Evolutionary conservation across 1,139 yeast genomes (phyloP).

Genomic region (Pichia sp.): DNA sequence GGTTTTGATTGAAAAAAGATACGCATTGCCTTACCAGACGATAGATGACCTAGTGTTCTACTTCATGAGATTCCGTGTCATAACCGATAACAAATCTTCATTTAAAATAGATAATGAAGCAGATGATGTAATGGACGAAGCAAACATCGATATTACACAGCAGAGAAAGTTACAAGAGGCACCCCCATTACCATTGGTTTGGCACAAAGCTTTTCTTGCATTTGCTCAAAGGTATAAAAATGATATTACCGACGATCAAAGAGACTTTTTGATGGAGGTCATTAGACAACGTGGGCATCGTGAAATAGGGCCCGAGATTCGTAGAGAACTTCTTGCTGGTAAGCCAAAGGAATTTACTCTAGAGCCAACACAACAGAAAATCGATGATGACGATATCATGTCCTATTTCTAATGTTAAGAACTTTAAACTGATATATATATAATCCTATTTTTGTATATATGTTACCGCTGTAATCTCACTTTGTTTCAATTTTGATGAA

Average conservation of each 20-base stretch:
- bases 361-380: constrained; percentile 8
- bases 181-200: constrained; percentile 86
- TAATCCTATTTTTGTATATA: background rate
- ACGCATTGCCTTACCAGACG: constrained; percentile 95
- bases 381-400: constrained; percentile 31
- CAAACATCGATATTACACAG: constrained; percentile 32
- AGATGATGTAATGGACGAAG: constrained; percentile 33
- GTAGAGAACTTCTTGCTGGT: constrained; percentile 91
- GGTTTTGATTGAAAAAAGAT: constrained; percentile 85
- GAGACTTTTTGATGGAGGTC: constrained; percentile 88
- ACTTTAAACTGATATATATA: background rate
- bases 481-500: constrained; percentile 47
- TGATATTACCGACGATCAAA: constrained; percentile 95
- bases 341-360: constrained; percentile 43
- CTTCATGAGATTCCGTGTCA: constrained; percentile 78
- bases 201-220: constrained; percentile 94
- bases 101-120: constrained; percentile 24
- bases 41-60: constrained; percentile 94
- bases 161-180: constrained; percentile 34
- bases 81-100: constrained; percentile 35
- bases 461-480: background rate
- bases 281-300: constrained; percentile 86
- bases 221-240: constrained; percentile 95
- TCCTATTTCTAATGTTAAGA: constrained; percentile 24
- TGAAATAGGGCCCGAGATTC: constrained; percentile 87